Evolutionary conservation across 2,329 filamentous ascomycete species (phyloP).

Genomic region (Shiraia sp.): DNA sequence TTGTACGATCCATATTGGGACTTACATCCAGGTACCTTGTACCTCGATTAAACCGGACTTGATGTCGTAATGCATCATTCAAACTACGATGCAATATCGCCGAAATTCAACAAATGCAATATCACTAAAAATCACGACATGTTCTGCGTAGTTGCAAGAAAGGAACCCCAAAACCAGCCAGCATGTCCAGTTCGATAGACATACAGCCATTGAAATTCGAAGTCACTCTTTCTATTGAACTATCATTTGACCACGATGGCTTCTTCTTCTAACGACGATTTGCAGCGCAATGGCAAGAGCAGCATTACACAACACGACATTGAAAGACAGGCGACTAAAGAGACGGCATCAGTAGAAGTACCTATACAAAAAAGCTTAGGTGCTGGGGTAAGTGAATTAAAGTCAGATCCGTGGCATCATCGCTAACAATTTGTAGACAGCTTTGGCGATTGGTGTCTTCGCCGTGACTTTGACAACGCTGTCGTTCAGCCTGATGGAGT

Average conservation of each 20-base stretch:
- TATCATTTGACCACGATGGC: slow-evolving; percentile 4
- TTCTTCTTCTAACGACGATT: slow-evolving; percentile 4
- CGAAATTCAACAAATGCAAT: too few species aligned
- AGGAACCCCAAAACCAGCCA: too few species aligned
- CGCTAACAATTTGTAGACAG: slow-evolving; percentile 42
- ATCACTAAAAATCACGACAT: too few species aligned
- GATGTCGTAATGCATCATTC: too few species aligned
- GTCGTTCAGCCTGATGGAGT: slow-evolving; percentile 60
- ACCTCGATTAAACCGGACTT: too few species aligned
- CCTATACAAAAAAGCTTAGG: slow-evolving; percentile 13
- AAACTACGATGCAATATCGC: too few species aligned
- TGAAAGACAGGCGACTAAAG: slow-evolving; percentile 17
- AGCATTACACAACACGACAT: slow-evolving; percentile 10
- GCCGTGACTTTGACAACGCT: slow-evolving; percentile 59
- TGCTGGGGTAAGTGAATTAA: slow-evolving; percentile 11
- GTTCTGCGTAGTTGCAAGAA: too few species aligned
- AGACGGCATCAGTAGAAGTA: background rate
- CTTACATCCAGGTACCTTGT: too few species aligned
- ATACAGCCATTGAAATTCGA: background rate
- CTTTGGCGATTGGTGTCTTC: slow-evolving; percentile 58
- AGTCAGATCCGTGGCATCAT: background rate
- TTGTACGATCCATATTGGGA: too few species aligned
- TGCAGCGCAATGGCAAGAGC: slow-evolving; percentile 9
- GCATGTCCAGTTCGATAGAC: too few species aligned
- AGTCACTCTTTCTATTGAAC: background rate